phyloP scores from a whole-genome alignment of 305 asterid species.

The Stenogyne calaminthoides region DNA sequence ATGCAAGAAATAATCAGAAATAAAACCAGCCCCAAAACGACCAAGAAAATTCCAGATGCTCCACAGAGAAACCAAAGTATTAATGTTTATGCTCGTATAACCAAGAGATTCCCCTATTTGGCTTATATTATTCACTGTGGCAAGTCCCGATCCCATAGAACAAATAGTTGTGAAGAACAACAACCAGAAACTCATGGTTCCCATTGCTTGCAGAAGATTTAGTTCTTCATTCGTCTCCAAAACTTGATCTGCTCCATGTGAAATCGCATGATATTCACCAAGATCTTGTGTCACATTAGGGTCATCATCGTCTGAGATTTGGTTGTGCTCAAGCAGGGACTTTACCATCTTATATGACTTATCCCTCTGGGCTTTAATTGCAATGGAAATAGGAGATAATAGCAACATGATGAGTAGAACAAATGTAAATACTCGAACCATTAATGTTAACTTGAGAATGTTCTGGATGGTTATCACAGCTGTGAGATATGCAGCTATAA shows the following conservation, averaged over 20 bases:
- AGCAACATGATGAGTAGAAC: slow-evolving; percentile 59
- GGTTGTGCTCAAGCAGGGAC: slow-evolving; percentile 77
- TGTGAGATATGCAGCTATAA: slow-evolving; percentile 71
- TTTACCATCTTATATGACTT: slow-evolving; percentile 55
- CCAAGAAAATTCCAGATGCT: slow-evolving; percentile 93
- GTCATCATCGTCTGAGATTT: slow-evolving; percentile 33
- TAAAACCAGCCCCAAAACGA: slow-evolving; percentile 78
- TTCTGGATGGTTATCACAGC: slow-evolving; percentile 60
- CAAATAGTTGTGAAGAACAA: slow-evolving; percentile 72
- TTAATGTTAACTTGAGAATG: slow-evolving; percentile 42
- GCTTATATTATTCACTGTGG: slow-evolving; percentile 73
- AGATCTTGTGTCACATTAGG: slow-evolving; percentile 33
- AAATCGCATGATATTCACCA: slow-evolving; percentile 44
- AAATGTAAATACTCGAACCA: slow-evolving; percentile 45
- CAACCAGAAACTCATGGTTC: slow-evolving; percentile 75
- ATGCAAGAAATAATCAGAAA: slow-evolving; percentile 70
- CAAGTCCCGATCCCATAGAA: slow-evolving; percentile 82
- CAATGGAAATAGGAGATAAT: slow-evolving; percentile 51
- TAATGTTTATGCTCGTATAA: slow-evolving; percentile 52
- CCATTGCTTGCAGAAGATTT: slow-evolving; percentile 65
- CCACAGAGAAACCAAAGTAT: slow-evolving; percentile 82
- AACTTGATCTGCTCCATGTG: slow-evolving; percentile 43
- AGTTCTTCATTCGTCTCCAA: slow-evolving; percentile 38
- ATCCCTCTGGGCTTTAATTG: slow-evolving; percentile 59
- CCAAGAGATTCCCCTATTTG: slow-evolving; percentile 84